Percentiles rank a stretch among this genome's conserved stretches.
Conservation (phyloP, 148 eudicot genomes). For the Linanthus parryae region DNA sequence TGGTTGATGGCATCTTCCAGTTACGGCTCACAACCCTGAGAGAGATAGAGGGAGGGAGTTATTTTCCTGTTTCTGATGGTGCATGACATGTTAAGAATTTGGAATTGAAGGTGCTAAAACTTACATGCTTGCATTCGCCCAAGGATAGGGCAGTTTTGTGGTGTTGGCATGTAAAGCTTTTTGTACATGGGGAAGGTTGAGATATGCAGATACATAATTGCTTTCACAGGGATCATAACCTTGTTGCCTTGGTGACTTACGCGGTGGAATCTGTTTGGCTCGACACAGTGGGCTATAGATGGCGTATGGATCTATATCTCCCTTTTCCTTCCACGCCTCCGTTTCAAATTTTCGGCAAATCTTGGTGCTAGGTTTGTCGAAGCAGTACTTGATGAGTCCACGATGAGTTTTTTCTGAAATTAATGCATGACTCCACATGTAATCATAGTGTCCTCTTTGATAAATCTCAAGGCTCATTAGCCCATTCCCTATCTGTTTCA, state of each 20-base stretch:
- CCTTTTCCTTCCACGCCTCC: slow-evolving; percentile 6
- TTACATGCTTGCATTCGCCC: too few relatives aligned
- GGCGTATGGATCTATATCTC: slow-evolving; percentile 19
- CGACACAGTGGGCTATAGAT: slow-evolving; percentile 18
- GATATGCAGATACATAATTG: slow-evolving; percentile 15
- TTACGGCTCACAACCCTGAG: too few relatives aligned
- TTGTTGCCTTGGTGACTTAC: background rate
- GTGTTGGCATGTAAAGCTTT: slow-evolving; percentile 23
- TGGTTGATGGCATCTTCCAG: too few relatives aligned
- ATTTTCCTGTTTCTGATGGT: too few relatives aligned
- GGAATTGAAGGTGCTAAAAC: too few relatives aligned
- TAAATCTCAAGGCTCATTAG: slow-evolving; percentile 19
- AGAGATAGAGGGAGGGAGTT: too few relatives aligned
- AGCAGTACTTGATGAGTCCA: slow-evolving; percentile 15
- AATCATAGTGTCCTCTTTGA: slow-evolving; percentile 20
- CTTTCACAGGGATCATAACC: slow-evolving; percentile 27
- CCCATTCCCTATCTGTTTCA: slow-evolving; percentile 27
- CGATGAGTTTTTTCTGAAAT: slow-evolving; percentile 24
- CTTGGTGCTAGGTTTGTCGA: background rate
- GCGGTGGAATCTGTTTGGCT: slow-evolving; percentile 2
- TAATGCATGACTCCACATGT: slow-evolving; percentile 31
- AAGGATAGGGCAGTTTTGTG: slow-evolving; percentile 24
- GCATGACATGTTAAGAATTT: too few relatives aligned
- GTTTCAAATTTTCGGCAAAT: slow-evolving; percentile 5
- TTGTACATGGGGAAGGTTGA: slow-evolving; percentile 26